Evolutionary conservation across 2,329 filamentous ascomycete species (phyloP).

Genomic region (Stemphylium beticola): DNA sequence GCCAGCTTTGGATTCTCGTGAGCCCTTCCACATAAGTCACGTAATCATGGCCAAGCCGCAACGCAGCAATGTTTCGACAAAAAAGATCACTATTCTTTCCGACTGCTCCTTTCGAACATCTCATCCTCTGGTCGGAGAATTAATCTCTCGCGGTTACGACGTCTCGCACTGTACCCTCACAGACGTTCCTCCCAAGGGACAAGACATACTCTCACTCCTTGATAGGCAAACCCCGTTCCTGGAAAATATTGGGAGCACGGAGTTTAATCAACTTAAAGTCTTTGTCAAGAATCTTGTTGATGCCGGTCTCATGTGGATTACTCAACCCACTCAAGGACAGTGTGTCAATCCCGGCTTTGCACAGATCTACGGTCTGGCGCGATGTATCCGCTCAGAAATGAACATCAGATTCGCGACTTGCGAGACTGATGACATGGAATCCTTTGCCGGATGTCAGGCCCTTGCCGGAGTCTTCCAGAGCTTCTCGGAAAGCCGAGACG

Average conservation of each 20-base stretch:
- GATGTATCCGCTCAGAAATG: constrained; percentile 39
- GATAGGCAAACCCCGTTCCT: constrained; percentile 33
- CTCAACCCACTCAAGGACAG: constrained; percentile 20
- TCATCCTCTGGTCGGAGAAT: too few species aligned
- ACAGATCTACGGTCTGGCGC: constrained; percentile 35
- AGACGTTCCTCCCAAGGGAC: background rate
- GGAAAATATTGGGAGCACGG: constrained; percentile 21
- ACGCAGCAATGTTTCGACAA: too few species aligned
- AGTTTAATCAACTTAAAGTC: background rate
- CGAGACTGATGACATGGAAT: constrained; percentile 20
- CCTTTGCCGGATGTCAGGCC: background rate
- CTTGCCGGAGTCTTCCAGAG: constrained; percentile 13
- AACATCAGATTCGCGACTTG: constrained; percentile 32
- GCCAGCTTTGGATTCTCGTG: background rate
- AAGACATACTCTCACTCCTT: constrained; percentile 21
- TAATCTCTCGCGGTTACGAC: background rate
- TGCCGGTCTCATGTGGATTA: constrained; percentile 37
- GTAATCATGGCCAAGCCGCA: background rate
- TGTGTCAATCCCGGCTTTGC: constrained; percentile 39
- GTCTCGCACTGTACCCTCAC: background rate
- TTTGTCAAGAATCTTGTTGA: constrained; percentile 17
- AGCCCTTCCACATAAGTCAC: background rate
- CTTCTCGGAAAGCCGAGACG: constrained; percentile 2
- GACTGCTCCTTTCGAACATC: too few species aligned
- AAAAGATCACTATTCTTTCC: too few species aligned